Conservation (phyloP, 2,329 filamentous ascomycete genomes). For the Torrubiellomyces zombiae region DNA sequence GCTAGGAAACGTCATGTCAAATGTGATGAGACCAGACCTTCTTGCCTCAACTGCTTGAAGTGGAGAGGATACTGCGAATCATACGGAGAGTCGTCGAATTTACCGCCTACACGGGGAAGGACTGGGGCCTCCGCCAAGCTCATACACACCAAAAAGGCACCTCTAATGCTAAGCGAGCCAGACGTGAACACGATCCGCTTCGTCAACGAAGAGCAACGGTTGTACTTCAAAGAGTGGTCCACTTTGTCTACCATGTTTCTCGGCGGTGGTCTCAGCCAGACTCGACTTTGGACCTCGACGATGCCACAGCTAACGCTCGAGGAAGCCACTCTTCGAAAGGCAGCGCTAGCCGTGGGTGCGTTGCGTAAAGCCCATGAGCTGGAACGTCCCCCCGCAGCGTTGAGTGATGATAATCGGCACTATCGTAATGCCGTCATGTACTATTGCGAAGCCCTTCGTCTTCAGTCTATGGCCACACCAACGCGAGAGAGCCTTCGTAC, state of each 20-base stretch:
- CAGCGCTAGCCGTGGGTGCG: slow-evolving; percentile 23
- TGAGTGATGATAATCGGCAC: slow-evolving; percentile 16
- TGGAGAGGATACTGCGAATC: slow-evolving; percentile 23
- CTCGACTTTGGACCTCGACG: slow-evolving; percentile 20
- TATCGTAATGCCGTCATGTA: slow-evolving; percentile 23
- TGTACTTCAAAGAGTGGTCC: slow-evolving; percentile 23
- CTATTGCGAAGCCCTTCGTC: slow-evolving; percentile 23
- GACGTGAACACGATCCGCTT: slow-evolving; percentile 18
- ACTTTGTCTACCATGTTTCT: slow-evolving; percentile 17
- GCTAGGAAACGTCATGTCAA: slow-evolving; percentile 24
- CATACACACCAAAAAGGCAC: slow-evolving; percentile 14
- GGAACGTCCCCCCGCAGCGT: slow-evolving; percentile 7
- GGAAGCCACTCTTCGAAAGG: slow-evolving; percentile 20
- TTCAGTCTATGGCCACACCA: slow-evolving; percentile 20
- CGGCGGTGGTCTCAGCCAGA: slow-evolving; percentile 16
- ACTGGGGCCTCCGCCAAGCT: slow-evolving; percentile 8
- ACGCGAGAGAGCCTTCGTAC: slow-evolving; percentile 20
- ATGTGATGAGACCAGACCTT: slow-evolving; percentile 23
- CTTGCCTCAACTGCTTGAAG: slow-evolving; percentile 23
- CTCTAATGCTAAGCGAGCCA: slow-evolving; percentile 16
- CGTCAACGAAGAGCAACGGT: slow-evolving; percentile 15
- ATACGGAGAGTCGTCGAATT: slow-evolving; percentile 10
- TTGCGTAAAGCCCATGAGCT: slow-evolving; percentile 17
- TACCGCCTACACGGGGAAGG: slow-evolving; percentile 2
- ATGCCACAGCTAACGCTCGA: slow-evolving; percentile 23